phyloP scores from a whole-genome alignment of 164 flowering plant genomes.

The Aristolochia californica region DNA sequence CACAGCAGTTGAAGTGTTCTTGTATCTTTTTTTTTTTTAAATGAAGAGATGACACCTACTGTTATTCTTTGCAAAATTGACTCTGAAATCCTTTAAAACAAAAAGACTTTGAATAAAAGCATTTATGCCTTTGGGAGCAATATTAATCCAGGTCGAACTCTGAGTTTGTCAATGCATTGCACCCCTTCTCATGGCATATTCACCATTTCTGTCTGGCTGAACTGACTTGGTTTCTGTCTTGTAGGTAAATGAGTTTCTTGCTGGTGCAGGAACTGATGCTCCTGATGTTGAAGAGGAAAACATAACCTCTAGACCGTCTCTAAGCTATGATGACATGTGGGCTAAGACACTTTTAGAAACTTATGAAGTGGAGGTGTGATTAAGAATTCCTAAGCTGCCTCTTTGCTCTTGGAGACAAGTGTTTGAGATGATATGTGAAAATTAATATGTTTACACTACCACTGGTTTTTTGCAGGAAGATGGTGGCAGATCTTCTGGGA shows the following conservation, averaged over 20 bases:
- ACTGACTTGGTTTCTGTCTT: neutral
- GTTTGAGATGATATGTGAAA: neutral
- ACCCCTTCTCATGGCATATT: neutral
- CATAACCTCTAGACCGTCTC: constrained; percentile 64
- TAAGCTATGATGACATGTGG: constrained; percentile 99
- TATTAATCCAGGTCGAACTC: too few relatives aligned
- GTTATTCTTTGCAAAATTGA: too few relatives aligned
- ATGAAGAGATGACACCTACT: too few relatives aligned
- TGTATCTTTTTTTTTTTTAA: too few relatives aligned
- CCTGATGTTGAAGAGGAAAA: constrained; percentile 98
- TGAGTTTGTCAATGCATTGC: neutral
- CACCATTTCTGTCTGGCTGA: neutral
- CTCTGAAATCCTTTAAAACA: too few relatives aligned
- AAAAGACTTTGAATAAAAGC: too few relatives aligned
- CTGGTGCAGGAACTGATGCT: constrained; percentile 98
- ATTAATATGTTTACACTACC: neutral
- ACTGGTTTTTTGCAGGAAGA: constrained; percentile 55
- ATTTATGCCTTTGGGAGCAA: too few relatives aligned
- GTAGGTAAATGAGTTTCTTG: constrained; percentile 94
- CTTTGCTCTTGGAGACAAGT: too few relatives aligned
- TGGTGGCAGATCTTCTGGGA: constrained; percentile 85
- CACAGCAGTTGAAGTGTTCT: too few relatives aligned
- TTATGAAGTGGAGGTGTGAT: constrained; percentile 64
- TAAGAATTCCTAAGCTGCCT: too few relatives aligned
- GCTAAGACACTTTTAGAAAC: constrained; percentile 92